These are phyloP conservation scores for Globisporangium sylvaticum DNA, from an alignment of 352 stramenopile genomes.

Conservation along the genomic window DNA sequence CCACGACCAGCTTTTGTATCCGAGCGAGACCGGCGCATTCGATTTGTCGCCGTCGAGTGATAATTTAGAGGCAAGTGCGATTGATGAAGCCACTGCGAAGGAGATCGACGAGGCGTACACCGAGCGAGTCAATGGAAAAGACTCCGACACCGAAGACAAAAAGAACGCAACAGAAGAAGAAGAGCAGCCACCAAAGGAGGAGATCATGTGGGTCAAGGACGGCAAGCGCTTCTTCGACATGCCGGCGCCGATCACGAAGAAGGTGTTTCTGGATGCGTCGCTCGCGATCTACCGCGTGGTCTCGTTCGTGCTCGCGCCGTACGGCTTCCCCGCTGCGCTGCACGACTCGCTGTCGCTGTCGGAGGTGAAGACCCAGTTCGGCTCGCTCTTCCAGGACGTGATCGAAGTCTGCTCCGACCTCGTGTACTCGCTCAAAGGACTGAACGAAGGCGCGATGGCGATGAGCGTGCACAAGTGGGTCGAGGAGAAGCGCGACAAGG, in stretches of 20 bases:
- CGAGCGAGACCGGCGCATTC: slow-evolving; percentile 41
- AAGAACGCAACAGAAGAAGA: slow-evolving; percentile 17
- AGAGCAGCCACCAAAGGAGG: slow-evolving; percentile 20
- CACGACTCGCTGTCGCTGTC: slow-evolving; percentile 57
- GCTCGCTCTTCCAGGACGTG: slow-evolving; percentile 78
- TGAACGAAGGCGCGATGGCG: slow-evolving; percentile 82
- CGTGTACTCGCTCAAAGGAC: slow-evolving; percentile 65
- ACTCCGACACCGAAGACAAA: slow-evolving; percentile 5
- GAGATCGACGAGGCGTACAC: slow-evolving; percentile 44
- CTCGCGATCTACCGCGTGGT: slow-evolving; percentile 69
- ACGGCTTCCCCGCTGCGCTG: slow-evolving; percentile 59
- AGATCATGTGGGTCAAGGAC: slow-evolving; percentile 49
- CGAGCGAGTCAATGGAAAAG: slow-evolving; percentile 38
- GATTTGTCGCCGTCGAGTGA: slow-evolving; percentile 46
- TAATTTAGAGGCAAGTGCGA: slow-evolving; percentile 1
- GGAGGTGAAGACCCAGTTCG: slow-evolving; percentile 70
- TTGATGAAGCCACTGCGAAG: slow-evolving; percentile 14
- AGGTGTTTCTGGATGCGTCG: slow-evolving; percentile 61
- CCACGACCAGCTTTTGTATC: slow-evolving; percentile 37
- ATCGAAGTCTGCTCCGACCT: slow-evolving; percentile 84
- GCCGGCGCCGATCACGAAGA: slow-evolving; percentile 62
- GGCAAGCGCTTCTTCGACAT: slow-evolving; percentile 79
- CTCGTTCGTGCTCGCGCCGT: slow-evolving; percentile 79
- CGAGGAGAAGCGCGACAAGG: slow-evolving; percentile 58
- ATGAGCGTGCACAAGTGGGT: slow-evolving; percentile 89